phyloP scores from a whole-genome alignment of 2,329 filamentous ascomycete species.

The Ascochyta fabae region DNA sequence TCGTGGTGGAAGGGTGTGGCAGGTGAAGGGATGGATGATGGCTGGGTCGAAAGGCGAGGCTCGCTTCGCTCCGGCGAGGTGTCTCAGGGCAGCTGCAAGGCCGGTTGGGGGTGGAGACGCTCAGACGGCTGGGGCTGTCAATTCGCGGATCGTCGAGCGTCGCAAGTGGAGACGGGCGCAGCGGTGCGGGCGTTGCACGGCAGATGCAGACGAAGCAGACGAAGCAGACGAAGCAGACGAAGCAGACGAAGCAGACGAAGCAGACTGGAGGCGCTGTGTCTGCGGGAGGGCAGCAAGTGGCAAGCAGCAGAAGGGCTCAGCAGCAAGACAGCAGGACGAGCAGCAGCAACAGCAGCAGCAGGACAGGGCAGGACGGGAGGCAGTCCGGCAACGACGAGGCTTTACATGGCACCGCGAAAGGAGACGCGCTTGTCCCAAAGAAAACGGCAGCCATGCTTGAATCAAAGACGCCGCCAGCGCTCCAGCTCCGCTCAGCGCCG shows the following conservation, averaged over 20 bases:
- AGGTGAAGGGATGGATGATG: slow-evolving; percentile 38
- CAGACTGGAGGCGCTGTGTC: no score
- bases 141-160: slow-evolving; percentile 25
- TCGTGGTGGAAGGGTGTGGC: slow-evolving; percentile 12
- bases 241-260: background rate
- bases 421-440: slow-evolving; percentile 21
- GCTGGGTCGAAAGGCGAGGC: slow-evolving; percentile 34
- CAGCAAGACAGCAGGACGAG: background rate
- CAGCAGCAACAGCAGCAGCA: background rate
- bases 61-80: slow-evolving; percentile 38
- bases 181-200: slow-evolving; percentile 31
- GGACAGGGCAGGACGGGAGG: background rate
- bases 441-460: slow-evolving; percentile 19
- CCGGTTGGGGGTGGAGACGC: slow-evolving; percentile 31
- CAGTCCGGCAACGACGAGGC: slow-evolving; percentile 10
- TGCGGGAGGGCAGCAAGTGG: background rate
- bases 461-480: slow-evolving; percentile 27
- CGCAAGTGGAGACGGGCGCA: slow-evolving; percentile 34
- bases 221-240: slow-evolving; percentile 15
- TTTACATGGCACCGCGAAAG: slow-evolving; percentile 24
- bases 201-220: slow-evolving; percentile 19
- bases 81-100: slow-evolving; percentile 35
- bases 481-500: slow-evolving; percentile 12
- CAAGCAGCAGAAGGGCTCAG: background rate
- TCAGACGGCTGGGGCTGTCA: slow-evolving; percentile 28